Conservation (phyloP, 1,284 basidiomycete genomes). For the Ganoderma sinense region DNA sequence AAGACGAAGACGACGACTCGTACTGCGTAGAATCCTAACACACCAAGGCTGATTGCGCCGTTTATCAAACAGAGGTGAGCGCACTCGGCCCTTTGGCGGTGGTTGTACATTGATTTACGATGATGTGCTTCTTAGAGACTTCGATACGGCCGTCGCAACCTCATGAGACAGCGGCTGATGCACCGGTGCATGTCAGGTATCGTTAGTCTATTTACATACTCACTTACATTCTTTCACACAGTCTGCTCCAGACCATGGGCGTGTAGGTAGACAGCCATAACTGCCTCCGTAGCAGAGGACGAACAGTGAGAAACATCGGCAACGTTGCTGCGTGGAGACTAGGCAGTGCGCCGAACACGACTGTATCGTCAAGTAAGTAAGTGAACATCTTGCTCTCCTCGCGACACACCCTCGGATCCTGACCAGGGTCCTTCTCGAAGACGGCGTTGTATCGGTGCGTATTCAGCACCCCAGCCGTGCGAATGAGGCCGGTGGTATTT, state of each 20-base stretch:
- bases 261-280: background rate
- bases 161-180: no score
- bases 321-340: conserved; percentile 5
- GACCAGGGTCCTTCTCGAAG: conserved; percentile 3
- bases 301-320: conserved; percentile 3
- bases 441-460: conserved; percentile 2
- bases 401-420: background rate
- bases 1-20: background rate
- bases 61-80: background rate
- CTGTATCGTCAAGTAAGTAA: background rate
- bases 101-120: background rate
- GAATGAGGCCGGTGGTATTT: conserved; percentile 4
- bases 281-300: conserved; percentile 2
- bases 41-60: background rate
- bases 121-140: background rate
- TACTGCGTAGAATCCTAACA: background rate
- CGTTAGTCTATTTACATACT: background rate
- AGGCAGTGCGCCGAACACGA: conserved; percentile 6
- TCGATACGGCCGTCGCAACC: background rate
- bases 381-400: background rate
- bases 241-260: background rate
- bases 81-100: background rate
- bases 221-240: background rate
- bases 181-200: background rate
- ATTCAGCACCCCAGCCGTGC: conserved; percentile 3